Evolutionary conservation across 805 yeast genomes (phyloP).

Genomic region (Starmerella davenportii): DNA sequence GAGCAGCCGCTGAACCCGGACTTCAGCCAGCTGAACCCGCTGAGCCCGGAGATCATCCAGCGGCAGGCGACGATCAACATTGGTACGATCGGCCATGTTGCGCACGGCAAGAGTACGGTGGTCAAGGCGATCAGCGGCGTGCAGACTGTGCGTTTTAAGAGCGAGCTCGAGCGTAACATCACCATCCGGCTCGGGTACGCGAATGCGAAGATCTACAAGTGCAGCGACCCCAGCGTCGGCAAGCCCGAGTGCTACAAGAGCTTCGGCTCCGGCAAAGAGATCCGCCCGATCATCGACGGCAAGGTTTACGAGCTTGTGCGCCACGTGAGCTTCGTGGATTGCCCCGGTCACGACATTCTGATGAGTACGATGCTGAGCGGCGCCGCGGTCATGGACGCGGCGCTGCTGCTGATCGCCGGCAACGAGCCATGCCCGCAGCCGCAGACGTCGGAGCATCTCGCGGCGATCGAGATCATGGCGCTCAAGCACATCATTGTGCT

Average conservation of each 20-base stretch:
- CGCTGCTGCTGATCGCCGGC: conserved; percentile 86
- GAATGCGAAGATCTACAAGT: conserved; percentile 91
- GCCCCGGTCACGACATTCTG: conserved; percentile 99
- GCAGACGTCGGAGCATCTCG: conserved; percentile 96
- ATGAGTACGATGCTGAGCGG: conserved; percentile 99
- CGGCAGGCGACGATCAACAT: conserved; percentile 98
- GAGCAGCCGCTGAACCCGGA: conserved; percentile 89
- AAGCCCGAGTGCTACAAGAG: conserved; percentile 92
- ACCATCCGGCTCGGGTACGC: conserved; percentile 98
- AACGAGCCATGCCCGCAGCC: conserved; percentile 99
- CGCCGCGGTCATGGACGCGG: conserved; percentile 99
- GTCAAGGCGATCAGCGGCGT: conserved; percentile 96
- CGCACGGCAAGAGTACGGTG: conserved; percentile 87
- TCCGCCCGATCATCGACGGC: conserved; percentile 77
- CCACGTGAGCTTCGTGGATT: conserved; percentile 96
- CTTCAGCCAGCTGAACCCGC: conserved; percentile 60
- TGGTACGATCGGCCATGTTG: conserved; percentile 89
- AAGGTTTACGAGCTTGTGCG: conserved; percentile 76
- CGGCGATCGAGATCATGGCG: conserved; percentile 98
- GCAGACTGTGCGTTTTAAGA: conserved; percentile 97
- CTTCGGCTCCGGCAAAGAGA: conserved; percentile 86
- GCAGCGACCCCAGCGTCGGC: conserved; percentile 69
- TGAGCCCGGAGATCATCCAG: conserved; percentile 77
- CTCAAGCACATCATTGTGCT: conserved; percentile 87
- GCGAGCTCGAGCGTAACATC: conserved; percentile 96